Evolutionary conservation across 2,329 filamentous ascomycete species (phyloP).

Genomic region (Fusarium sp.): DNA sequence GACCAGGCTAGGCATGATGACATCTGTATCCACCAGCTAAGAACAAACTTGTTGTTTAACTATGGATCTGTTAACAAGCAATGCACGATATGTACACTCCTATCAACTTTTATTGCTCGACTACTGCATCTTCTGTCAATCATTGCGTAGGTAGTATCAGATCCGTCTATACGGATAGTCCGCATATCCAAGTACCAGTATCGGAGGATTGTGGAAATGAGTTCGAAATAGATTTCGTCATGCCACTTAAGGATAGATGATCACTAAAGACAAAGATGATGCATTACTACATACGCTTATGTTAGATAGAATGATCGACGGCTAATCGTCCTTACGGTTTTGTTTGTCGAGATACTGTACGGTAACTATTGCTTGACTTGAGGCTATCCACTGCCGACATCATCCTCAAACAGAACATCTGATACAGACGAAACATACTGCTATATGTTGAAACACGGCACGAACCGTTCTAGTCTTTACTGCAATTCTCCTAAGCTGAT

Average conservation of each 20-base stretch:
- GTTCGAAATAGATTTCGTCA: neutral
- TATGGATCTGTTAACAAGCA: neutral
- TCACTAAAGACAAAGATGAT: neutral
- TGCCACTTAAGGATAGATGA: neutral
- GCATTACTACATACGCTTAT: neutral
- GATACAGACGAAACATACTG: neutral
- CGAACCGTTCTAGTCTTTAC: neutral
- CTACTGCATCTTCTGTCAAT: neutral
- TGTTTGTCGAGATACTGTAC: neutral
- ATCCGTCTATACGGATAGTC: neutral
- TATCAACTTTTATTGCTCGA: neutral
- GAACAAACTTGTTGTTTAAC: slow-evolving; percentile 9
- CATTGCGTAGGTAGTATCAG: neutral
- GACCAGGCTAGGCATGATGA: slow-evolving; percentile 6
- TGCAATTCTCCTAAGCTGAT: neutral
- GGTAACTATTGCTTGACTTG: neutral
- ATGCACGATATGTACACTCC: neutral
- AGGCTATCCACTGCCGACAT: neutral
- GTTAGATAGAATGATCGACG: neutral
- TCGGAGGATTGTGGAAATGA: neutral
- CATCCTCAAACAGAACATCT: neutral
- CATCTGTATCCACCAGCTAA: slow-evolving; percentile 26
- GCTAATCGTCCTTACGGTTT: neutral
- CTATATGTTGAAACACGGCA: neutral
- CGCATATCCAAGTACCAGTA: neutral